phyloP scores from a whole-genome alignment of 140 eudicot genomes.

The Senecio squalidus region DNA sequence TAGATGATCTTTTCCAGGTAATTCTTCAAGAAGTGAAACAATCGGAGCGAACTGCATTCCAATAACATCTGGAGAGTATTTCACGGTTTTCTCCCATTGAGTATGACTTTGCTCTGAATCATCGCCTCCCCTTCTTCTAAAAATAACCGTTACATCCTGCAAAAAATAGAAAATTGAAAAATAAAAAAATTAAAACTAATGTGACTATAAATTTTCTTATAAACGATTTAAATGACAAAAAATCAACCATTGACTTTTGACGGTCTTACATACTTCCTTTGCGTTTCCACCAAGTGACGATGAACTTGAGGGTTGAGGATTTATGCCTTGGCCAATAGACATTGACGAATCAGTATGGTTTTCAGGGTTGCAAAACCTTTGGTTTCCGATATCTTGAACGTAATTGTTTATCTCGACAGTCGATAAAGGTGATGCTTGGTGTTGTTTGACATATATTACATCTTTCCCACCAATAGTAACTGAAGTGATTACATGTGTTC shows the following conservation, averaged over 20 bases:
- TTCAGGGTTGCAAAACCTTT: slow-evolving; percentile 61
- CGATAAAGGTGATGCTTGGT: slow-evolving; percentile 85
- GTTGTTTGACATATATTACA: slow-evolving; percentile 86
- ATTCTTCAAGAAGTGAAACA: slow-evolving; percentile 70
- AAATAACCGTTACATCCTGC: slow-evolving; percentile 94
- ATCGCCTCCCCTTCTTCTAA: slow-evolving; percentile 97
- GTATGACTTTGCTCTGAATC: slow-evolving; percentile 91
- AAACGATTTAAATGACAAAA: too few species aligned
- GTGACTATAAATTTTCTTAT: too few species aligned
- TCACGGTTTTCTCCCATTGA: slow-evolving; percentile 83
- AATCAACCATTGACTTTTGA: too few species aligned
- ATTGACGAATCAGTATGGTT: slow-evolving; percentile 66
- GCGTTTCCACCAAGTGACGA: slow-evolving; percentile 55
- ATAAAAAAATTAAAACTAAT: background rate
- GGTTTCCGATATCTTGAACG: slow-evolving; percentile 77
- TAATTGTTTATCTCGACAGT: slow-evolving; percentile 63
- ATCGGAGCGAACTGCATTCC: slow-evolving; percentile 86
- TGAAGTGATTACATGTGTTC: slow-evolving; percentile 92
- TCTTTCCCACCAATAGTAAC: slow-evolving; percentile 97
- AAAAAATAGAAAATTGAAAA: slow-evolving; percentile 2
- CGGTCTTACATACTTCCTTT: slow-evolving; percentile 78
- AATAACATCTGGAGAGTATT: slow-evolving; percentile 83
- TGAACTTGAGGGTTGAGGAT: slow-evolving; percentile 83
- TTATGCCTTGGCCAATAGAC: slow-evolving; percentile 86
- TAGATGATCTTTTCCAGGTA: slow-evolving; percentile 67